These are phyloP conservation scores for Hydnomerulius pinastri DNA, from an alignment of 768 basidiomycete species.

Conservation along the genomic window DNA sequence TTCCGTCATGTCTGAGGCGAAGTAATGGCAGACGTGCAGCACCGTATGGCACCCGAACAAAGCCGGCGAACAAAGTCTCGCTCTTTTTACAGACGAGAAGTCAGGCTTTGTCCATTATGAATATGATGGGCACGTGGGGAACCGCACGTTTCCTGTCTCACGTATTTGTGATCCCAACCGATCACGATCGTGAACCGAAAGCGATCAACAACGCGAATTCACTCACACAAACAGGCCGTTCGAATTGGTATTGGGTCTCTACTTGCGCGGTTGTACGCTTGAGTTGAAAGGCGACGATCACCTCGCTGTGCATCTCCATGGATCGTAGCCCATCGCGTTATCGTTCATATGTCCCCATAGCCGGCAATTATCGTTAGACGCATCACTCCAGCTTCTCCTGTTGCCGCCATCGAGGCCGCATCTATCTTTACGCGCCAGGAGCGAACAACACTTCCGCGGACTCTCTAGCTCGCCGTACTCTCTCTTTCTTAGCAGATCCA, in stretches of 20 bases:
- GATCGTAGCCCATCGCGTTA: background rate
- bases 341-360: background rate
- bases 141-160: constrained; percentile 2
- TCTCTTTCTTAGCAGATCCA: background rate
- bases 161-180: constrained; percentile 10
- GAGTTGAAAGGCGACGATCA: background rate
- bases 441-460: background rate
- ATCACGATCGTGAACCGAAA: constrained; percentile 21
- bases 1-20: no score
- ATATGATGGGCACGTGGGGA: background rate
- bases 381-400: background rate
- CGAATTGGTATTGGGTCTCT: background rate
- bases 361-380: background rate
- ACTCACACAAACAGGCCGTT: background rate
- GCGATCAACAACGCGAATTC: background rate
- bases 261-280: background rate
- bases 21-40: no score
- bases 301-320: background rate
- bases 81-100: no score
- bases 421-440: background rate
- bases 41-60: no score
- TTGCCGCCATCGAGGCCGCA: background rate
- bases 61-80: no score
- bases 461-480: background rate
- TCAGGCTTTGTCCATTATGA: no score